Conservation (phyloP, 306 rosid genomes). For the Cicer judaicum region DNA sequence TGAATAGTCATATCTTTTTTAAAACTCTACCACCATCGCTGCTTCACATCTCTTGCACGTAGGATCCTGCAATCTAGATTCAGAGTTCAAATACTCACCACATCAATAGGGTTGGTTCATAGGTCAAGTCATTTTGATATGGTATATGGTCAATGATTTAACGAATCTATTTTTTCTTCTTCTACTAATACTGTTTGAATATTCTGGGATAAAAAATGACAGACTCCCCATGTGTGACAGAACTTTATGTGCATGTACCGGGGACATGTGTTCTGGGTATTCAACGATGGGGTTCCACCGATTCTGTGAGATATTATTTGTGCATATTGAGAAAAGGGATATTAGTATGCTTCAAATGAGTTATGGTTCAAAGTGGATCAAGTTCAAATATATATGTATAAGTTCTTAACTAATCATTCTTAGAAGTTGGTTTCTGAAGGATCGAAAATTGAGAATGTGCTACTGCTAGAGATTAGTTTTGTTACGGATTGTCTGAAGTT, state of each 20-base stretch:
- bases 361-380: not conserved
- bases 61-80: constrained; percentile 14
- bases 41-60: not conserved
- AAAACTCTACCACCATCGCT: not conserved
- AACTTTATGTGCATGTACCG: not conserved
- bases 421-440: not conserved
- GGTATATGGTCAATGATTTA: not conserved
- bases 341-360: not conserved
- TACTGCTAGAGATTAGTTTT: not conserved
- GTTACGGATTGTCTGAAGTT: too few species aligned
- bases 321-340: not conserved
- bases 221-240: not conserved
- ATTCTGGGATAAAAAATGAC: not conserved
- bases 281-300: not conserved
- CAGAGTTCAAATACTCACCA: not conserved
- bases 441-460: not conserved
- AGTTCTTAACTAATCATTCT: not conserved
- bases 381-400: not conserved
- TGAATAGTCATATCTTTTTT: constrained; percentile 27
- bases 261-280: not conserved
- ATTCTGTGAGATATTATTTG: not conserved
- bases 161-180: not conserved
- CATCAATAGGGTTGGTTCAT: not conserved
- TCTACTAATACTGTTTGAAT: not conserved
- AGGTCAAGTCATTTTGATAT: not conserved